Evolutionary conservation across 176 grass and related monocot species (phyloP).

Genomic region (Triticum dicoccoides): DNA sequence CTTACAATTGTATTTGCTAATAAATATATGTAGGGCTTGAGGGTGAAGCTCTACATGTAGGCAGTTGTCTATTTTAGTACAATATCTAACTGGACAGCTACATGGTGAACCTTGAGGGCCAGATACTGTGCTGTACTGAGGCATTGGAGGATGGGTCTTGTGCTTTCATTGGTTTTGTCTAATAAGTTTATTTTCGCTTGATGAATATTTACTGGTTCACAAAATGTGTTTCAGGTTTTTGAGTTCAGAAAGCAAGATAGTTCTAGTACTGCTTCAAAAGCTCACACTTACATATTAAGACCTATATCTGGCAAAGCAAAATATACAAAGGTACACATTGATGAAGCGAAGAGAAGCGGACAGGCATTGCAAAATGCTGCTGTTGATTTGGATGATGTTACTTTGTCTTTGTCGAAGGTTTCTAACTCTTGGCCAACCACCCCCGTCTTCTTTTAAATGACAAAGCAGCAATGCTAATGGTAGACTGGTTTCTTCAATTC

Average conservation of each 20-base stretch:
- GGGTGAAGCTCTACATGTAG: neutral
- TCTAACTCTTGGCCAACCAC: constrained; percentile 13
- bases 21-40: constrained; percentile 1
- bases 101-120: constrained; percentile 3
- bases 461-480: constrained; percentile 1
- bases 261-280: constrained; percentile 42
- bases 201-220: constrained; percentile 17
- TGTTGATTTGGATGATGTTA: constrained; percentile 94
- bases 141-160: neutral
- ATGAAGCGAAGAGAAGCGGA: constrained; percentile 75
- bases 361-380: constrained; percentile 88
- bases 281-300: constrained; percentile 72
- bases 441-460: neutral
- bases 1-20: constrained; percentile 16
- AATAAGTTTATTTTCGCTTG: constrained; percentile 6
- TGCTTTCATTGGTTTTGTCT: constrained; percentile 11
- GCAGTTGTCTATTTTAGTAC: neutral
- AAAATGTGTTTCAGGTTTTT: constrained; percentile 65
- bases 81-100: constrained; percentile 10
- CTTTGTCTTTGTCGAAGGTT: constrained; percentile 90
- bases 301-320: constrained; percentile 91
- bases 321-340: constrained; percentile 77
- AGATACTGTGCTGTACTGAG: neutral
- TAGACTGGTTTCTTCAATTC: constrained; percentile 29
- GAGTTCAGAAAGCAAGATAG: constrained; percentile 54